Percentiles rank a stretch among this genome's conserved stretches.
phyloP scores from a whole-genome alignment of 306 rosid species.

The Rubus idaeus region DNA sequence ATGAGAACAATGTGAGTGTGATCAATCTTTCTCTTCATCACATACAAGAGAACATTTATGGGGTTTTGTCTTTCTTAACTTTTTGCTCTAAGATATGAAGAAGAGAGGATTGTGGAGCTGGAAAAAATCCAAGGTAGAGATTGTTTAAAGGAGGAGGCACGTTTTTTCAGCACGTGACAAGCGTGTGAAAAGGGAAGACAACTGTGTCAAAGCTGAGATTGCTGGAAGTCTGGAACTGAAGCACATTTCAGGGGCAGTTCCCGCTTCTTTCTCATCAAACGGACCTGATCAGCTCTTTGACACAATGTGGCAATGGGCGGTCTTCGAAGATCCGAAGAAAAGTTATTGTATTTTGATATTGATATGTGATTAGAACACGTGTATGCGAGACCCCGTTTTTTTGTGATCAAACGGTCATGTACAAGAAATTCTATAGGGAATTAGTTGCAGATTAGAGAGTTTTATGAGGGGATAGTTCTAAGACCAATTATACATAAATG shows the following conservation, averaged over 20 bases:
- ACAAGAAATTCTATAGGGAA: background rate
- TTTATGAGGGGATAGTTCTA: background rate
- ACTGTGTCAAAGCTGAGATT: background rate
- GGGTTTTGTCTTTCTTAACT: background rate
- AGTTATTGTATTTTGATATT: background rate
- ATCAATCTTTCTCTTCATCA: slow-evolving; percentile 13
- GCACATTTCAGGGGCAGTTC: background rate
- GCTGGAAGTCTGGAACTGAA: slow-evolving; percentile 10
- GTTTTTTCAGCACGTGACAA: background rate
- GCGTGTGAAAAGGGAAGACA: background rate
- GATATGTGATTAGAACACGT: background rate
- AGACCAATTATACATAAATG: background rate
- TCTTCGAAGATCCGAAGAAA: background rate
- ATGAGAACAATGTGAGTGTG: background rate
- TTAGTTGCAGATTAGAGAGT: background rate
- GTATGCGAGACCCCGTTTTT: background rate
- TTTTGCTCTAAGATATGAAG: background rate
- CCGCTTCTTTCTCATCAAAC: slow-evolving; percentile 6
- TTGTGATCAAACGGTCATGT: background rate
- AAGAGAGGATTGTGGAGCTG: background rate
- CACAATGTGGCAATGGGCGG: background rate
- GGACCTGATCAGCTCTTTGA: slow-evolving; percentile 9
- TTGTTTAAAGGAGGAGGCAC: background rate
- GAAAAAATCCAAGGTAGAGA: background rate
- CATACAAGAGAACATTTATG: slow-evolving; percentile 7